These are phyloP conservation scores for Exobasidium rhododendri DNA, from an alignment of 1,284 basidiomycete genomes.

Conservation along the genomic window DNA sequence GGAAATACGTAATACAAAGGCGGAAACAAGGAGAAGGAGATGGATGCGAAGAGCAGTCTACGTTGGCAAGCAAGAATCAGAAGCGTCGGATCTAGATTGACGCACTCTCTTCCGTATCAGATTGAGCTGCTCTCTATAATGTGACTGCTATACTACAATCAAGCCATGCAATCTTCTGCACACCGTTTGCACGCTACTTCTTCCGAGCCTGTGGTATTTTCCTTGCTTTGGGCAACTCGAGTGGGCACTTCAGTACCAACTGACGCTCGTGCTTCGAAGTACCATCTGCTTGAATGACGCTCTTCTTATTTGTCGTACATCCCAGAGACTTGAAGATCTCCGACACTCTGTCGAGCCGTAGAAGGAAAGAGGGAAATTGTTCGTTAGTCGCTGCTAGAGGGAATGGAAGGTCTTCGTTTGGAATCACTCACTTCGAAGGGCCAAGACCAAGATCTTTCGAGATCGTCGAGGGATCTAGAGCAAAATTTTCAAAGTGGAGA, in stretches of 20 bases:
- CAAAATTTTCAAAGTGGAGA: conserved; percentile 48
- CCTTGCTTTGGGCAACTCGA: conserved; percentile 20
- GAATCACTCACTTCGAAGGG: conserved; percentile 9
- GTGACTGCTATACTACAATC: too few species aligned
- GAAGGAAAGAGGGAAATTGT: conserved; percentile 11
- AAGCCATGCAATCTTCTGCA: too few species aligned
- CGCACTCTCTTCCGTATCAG: too few species aligned
- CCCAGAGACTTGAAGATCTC: conserved; percentile 26
- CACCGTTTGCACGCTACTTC: neutral
- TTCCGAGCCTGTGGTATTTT: neutral
- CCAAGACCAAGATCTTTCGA: conserved; percentile 23
- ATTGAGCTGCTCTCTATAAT: too few species aligned
- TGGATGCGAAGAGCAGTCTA: conserved; percentile 7
- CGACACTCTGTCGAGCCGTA: conserved; percentile 14
- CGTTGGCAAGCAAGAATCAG: neutral
- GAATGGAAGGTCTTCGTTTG: too few species aligned
- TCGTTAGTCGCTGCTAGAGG: too few species aligned
- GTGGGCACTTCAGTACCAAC: conserved; percentile 16
- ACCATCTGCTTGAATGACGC: neutral
- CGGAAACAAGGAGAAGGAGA: conserved; percentile 8
- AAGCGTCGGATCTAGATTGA: neutral
- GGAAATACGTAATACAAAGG: conserved; percentile 2
- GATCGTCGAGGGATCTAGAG: conserved; percentile 30
- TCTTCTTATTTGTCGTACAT: conserved; percentile 9
- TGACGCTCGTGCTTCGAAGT: conserved; percentile 8